Base-by-base conservation (phyloP, 164 flowering plant species). In the Liriodendron chinense region DNA sequence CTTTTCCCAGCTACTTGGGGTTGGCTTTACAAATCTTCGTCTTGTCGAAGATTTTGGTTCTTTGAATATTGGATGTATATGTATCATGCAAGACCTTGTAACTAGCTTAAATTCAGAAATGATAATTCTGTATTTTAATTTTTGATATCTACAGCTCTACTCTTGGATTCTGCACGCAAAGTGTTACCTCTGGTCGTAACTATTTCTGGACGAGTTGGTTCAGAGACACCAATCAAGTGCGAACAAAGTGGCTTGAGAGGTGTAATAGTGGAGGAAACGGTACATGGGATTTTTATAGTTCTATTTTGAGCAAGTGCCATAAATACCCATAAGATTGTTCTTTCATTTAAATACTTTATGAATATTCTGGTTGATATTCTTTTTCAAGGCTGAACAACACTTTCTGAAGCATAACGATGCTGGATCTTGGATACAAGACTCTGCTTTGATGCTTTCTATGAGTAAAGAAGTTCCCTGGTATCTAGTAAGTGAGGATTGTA, bases 371-470 rank as follows among this genome's bases (percentile, higher is more conserved):
- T 7, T 71, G 63, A 13, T 22, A 50, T 23, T 34, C 26, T 69
- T 18, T 69, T 77, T 74, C 72, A 84, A 96, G 99, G 94, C 96
- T 61, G 99, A 96, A 76, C 98, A 93, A 79, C 97, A 92, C 77
- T 96, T 94, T 80, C 78, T 96, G 77, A 96, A 94, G 78, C 99
- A 94, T 84, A 94, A 93, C 84, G 98, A 96, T 84, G 86, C 98
- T 66, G 98, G 98, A 75, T 92, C 99, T 0, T 96, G 99, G 99
- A 90, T 93, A 76, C 98, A 94, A 78, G 99, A 96, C 83, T 94
- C 98, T 71, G 98, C 98, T 74, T 81, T 94, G 83, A 93, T 94
- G 96, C 82, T 92, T 22, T 93, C 98, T 47, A 88, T 84, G 94
- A 93, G 88, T 71, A 92, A 94, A 77, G 98, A 96, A 83, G 98